phyloP scores from a whole-genome alignment of 306 rosid species.

The Dalbergia oliveri region DNA sequence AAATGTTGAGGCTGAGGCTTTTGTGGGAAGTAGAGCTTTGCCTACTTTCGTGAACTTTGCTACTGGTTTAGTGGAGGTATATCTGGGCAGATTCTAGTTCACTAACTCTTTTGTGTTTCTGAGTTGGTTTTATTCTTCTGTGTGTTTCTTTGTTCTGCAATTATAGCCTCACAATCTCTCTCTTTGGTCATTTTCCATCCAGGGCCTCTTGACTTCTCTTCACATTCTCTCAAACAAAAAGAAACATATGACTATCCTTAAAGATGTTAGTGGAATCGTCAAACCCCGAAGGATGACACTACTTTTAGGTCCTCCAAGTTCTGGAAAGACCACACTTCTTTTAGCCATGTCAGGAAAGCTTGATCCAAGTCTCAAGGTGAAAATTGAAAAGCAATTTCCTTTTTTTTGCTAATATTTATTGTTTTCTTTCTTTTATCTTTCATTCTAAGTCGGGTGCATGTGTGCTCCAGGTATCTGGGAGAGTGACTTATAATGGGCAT shows the following conservation, averaged over 20 bases:
- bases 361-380: conserved; percentile 57
- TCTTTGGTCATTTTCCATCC: not conserved
- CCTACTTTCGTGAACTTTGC: conserved; percentile 57
- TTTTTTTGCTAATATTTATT: not conserved
- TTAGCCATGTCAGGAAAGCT: conserved; percentile 69
- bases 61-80: conserved; percentile 51
- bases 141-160: not conserved
- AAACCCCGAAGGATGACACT: conserved; percentile 81
- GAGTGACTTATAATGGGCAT: conserved; percentile 50
- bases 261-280: conserved; percentile 66
- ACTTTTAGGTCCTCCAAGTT: conserved; percentile 78
- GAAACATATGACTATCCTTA: conserved; percentile 58
- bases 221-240: conserved; percentile 36
- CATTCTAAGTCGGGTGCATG: not conserved
- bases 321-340: conserved; percentile 74
- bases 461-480: conserved; percentile 32
- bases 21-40: conserved; percentile 73
- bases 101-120: not conserved
- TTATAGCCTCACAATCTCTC: not conserved
- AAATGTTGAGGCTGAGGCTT: conserved; percentile 74
- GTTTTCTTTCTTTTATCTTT: not conserved
- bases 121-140: not conserved
- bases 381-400: not conserved
- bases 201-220: conserved; percentile 34
- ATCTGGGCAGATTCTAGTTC: not conserved